Conservation (phyloP, 805 yeast species). For the Barnettozyma sp. region DNA sequence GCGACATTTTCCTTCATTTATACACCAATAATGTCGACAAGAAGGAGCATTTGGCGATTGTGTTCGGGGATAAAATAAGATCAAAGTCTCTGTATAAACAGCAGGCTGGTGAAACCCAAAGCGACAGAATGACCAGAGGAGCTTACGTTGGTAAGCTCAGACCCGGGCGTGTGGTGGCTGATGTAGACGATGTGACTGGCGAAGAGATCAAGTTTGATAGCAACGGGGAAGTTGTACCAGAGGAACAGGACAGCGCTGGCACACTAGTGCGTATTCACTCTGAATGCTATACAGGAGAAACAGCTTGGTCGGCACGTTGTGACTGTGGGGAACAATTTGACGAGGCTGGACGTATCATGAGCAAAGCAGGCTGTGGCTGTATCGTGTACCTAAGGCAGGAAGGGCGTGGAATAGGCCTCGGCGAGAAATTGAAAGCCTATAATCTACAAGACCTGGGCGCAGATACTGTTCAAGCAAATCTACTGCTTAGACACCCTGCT, state of each 20-base stretch:
- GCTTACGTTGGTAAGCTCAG: conserved; percentile 87
- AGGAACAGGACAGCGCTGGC: conserved; percentile 29
- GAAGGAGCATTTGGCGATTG: conserved; percentile 95
- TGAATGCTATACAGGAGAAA: conserved; percentile 98
- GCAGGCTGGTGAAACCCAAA: conserved; percentile 70
- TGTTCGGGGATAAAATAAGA: conserved; percentile 87
- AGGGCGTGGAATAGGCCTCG: conserved; percentile 98
- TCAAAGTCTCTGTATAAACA: conserved; percentile 62
- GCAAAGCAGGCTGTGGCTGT: conserved; percentile 80
- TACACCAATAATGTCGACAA: conserved; percentile 81
- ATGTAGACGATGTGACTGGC: conserved; percentile 42
- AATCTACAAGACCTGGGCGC: conserved; percentile 97
- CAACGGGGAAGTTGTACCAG: conserved; percentile 32
- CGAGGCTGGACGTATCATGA: conserved; percentile 94
- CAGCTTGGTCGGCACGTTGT: conserved; percentile 98
- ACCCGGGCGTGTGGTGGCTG: conserved; percentile 79
- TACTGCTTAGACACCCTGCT: conserved; percentile 91
- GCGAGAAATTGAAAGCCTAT: conserved; percentile 94
- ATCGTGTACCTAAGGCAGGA: conserved; percentile 95
- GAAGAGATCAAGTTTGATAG: conserved; percentile 35
- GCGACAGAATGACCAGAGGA: conserved; percentile 96
- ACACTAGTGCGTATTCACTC: conserved; percentile 86
- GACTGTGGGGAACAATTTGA: conserved; percentile 99
- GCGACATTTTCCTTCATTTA: conserved; percentile 86
- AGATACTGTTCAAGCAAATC: conserved; percentile 94